phyloP scores from a whole-genome alignment of 805 yeast genomes.

The Candida oleophila region DNA sequence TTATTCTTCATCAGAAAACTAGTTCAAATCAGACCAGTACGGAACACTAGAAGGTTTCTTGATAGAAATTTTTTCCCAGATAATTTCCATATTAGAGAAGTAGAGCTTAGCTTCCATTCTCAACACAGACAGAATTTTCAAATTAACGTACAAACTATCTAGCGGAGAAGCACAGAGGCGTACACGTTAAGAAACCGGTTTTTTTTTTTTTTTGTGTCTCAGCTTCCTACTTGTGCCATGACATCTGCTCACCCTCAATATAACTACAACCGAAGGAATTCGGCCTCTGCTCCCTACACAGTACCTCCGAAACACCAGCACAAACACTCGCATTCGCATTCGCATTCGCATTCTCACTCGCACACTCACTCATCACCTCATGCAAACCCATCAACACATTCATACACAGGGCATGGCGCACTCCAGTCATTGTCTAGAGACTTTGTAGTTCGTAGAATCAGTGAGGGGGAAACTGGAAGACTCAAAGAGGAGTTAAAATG shows the following conservation, averaged over 20 bases:
- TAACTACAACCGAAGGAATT: constrained; percentile 29
- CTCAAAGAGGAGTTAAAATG: constrained; percentile 81
- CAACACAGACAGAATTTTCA: background rate
- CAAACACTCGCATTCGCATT: constrained; percentile 9
- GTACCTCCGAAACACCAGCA: constrained; percentile 26
- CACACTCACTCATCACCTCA: constrained; percentile 8
- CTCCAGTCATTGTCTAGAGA: constrained; percentile 54
- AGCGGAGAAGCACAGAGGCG: background rate
- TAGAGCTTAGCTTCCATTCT: background rate
- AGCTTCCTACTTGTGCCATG: background rate
- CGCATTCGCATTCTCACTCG: constrained; percentile 6
- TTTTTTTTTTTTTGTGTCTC: too few species aligned
- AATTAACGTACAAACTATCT: background rate
- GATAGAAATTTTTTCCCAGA: background rate
- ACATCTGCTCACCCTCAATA: constrained; percentile 16
- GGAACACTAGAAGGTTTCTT: background rate
- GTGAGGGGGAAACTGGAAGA: constrained; percentile 85
- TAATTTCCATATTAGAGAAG: background rate
- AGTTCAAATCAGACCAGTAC: background rate
- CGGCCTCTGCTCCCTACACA: constrained; percentile 27
- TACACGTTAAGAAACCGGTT: background rate
- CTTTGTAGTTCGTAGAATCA: constrained; percentile 77
- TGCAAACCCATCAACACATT: constrained; percentile 4
- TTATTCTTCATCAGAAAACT: background rate
- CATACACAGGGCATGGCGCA: constrained; percentile 23